Evolutionary conservation across 768 basidiomycete species (phyloP), one percentile per base, ranked within the genome.

Genomic region (Phallus indusiatus): DNA sequence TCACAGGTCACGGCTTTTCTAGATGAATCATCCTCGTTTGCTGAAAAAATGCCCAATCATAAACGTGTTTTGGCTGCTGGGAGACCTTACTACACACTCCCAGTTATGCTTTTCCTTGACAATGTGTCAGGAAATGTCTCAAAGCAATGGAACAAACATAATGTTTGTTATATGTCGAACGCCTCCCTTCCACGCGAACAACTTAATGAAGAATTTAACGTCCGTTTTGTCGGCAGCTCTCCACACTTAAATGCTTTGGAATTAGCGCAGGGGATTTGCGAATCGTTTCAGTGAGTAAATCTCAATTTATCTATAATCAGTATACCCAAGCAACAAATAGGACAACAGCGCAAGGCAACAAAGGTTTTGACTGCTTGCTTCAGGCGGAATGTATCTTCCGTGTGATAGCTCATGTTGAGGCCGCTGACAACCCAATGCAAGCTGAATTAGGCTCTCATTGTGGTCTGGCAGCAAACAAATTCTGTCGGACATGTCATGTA

Each of bases 61-160:
- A 51, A 67, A 0, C 46, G 61, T 0, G 52, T 18, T 3, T 59
- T 64, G 5, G 66, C 67, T 0, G 55, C 54, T 1, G 67, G 71
- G 0, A 47, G 51, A 0, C 67, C 67, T 62, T 61, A 65, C 0
- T 61, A 67, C 2, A 62, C 61, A 0, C 60, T 67, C 0, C 69
- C 70, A 0, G 55, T 73, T 5, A 67, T 73, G 2, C 20, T 73
- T 0, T 73, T 73, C 56, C 68, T 73, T 54, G 73, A 75, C 34
- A 69, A 75, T 50, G 64, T 74, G 0, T 75, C 68, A 0, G 74
- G 68, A 0, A 74, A 75, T 36, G 57, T 63, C 1, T 71, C 64
- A 4, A 75, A 73, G 47, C 73, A 74, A 35, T 76, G 72, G 69
- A 73, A 76, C 37, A 71, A 71, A 34, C 73, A 75, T 35, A 67